phyloP scores from a whole-genome alignment of 2,329 filamentous ascomycete genomes.

The Fusarium xylarioides region DNA sequence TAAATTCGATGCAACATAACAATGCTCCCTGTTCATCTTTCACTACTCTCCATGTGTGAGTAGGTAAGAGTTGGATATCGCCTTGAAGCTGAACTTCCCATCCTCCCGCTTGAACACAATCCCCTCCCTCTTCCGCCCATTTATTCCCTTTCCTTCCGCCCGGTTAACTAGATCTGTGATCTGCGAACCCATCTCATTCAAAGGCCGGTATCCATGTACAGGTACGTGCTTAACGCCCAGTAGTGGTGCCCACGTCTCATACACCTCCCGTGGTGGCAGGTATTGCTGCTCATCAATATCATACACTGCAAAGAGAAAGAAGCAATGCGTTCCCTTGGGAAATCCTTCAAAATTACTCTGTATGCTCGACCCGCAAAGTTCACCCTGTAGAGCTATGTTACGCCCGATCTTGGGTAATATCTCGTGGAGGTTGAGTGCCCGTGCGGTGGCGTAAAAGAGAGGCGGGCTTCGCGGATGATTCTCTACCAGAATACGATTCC shows the following conservation, averaged over 20 bases:
- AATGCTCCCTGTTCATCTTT: background rate
- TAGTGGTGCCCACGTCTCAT: constrained; percentile 38
- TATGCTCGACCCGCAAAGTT: constrained; percentile 38
- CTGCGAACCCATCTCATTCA: constrained; percentile 20
- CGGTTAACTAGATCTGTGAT: constrained; percentile 28
- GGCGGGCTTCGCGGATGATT: constrained; percentile 6
- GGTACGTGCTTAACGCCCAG: constrained; percentile 47
- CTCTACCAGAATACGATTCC: constrained; percentile 34
- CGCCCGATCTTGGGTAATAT: constrained; percentile 16
- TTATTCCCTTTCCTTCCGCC: constrained; percentile 35
- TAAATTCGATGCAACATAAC: constrained; percentile 30
- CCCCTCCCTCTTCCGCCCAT: constrained; percentile 38
- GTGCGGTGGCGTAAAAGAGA: constrained; percentile 30
- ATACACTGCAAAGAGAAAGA: constrained; percentile 48
- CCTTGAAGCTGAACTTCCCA: constrained; percentile 38
- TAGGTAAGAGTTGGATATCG: constrained; percentile 42
- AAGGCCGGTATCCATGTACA: constrained; percentile 32
- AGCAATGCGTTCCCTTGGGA: constrained; percentile 34
- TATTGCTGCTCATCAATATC: constrained; percentile 45
- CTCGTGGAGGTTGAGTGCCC: constrained; percentile 14
- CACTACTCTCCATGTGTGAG: constrained; percentile 38
- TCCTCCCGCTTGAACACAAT: constrained; percentile 38
- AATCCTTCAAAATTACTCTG: constrained; percentile 40
- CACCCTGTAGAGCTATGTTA: constrained; percentile 38
- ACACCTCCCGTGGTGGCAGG: constrained; percentile 41